Percentiles rank a stretch among this genome's conserved stretches.
Conservation (phyloP, 306 rosid genomes). For the Sechiopsis laciniata region DNA sequence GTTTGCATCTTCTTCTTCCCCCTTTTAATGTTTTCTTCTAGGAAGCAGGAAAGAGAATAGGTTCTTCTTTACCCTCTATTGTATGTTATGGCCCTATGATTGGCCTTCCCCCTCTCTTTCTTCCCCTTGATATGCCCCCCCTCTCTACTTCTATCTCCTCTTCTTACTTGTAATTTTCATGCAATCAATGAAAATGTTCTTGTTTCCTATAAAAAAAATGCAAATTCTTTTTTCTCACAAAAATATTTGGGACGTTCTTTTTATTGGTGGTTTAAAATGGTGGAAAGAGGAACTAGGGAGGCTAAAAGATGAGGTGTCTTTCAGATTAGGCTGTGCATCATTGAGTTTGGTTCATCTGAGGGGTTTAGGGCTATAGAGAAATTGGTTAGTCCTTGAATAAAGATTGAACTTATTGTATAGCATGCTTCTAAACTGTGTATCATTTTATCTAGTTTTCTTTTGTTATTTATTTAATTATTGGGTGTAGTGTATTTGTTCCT, state of each 20-base stretch:
- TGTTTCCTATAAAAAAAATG: too few relatives aligned
- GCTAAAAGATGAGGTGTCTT: background rate
- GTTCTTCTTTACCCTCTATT: too few relatives aligned
- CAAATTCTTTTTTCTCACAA: background rate
- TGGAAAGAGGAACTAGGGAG: conserved; percentile 11
- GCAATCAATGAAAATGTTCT: too few relatives aligned
- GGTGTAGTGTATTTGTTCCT: background rate
- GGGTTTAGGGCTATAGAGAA: background rate
- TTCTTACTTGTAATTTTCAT: too few relatives aligned
- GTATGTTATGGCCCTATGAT: too few relatives aligned
- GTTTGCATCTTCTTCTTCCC: too few relatives aligned
- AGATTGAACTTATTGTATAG: conserved; percentile 10
- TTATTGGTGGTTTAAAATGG: background rate
- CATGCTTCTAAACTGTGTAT: conserved; percentile 11
- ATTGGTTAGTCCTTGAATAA: background rate
- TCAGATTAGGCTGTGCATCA: background rate
- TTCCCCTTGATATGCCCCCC: too few relatives aligned
- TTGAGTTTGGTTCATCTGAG: background rate
- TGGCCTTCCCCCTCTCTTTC: too few relatives aligned
- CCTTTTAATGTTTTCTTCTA: too few relatives aligned
- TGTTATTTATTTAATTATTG: background rate
- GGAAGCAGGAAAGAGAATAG: too few relatives aligned
- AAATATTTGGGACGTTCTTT: background rate
- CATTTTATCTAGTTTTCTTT: background rate
- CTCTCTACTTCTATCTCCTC: too few relatives aligned